phyloP scores from a whole-genome alignment of 2,329 filamentous ascomycete genomes.

The Metarhizium sp. region DNA sequence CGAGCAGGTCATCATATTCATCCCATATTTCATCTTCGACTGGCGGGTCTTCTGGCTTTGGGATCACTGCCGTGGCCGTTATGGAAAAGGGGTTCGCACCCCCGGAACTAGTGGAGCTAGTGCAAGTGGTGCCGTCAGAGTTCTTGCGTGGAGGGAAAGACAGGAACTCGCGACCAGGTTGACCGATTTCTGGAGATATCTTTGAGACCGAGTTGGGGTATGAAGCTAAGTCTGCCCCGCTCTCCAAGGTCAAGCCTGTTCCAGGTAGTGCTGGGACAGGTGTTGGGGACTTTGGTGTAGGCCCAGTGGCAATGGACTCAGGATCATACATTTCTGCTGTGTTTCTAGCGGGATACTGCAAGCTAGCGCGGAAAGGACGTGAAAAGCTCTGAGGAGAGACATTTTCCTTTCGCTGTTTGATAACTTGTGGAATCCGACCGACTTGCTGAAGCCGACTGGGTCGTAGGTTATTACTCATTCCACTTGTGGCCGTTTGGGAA shows the following conservation, averaged over 20 bases:
- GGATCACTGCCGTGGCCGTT: constrained; percentile 57
- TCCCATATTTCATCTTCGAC: constrained; percentile 88
- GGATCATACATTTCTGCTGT: constrained; percentile 19
- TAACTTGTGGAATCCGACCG: constrained; percentile 75
- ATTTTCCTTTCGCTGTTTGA: constrained; percentile 57
- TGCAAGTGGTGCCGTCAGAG: constrained; percentile 49
- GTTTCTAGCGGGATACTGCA: constrained; percentile 24
- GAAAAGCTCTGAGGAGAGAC: constrained; percentile 76
- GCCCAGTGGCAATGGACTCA: constrained; percentile 38
- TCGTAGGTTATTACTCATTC: constrained; percentile 2
- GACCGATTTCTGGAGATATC: constrained; percentile 20
- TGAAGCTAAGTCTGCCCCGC: constrained; percentile 18
- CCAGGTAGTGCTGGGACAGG: constrained; percentile 25
- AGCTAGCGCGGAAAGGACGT: constrained; percentile 58
- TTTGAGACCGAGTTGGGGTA: constrained; percentile 20
- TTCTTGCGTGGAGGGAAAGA: constrained; percentile 63
- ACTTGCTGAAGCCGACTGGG: constrained; percentile 65
- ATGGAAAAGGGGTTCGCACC: constrained; percentile 42
- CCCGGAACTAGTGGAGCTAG: constrained; percentile 54
- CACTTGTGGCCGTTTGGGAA: constrained; percentile 6
- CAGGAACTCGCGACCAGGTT: constrained; percentile 54
- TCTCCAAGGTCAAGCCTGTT: constrained; percentile 23
- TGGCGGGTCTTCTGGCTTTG: constrained; percentile 49
- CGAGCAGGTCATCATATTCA: constrained; percentile 84
- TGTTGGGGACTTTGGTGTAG: constrained; percentile 31